Conservation (phyloP, 148 eudicot species). For the Hydrangea macrophylla region DNA sequence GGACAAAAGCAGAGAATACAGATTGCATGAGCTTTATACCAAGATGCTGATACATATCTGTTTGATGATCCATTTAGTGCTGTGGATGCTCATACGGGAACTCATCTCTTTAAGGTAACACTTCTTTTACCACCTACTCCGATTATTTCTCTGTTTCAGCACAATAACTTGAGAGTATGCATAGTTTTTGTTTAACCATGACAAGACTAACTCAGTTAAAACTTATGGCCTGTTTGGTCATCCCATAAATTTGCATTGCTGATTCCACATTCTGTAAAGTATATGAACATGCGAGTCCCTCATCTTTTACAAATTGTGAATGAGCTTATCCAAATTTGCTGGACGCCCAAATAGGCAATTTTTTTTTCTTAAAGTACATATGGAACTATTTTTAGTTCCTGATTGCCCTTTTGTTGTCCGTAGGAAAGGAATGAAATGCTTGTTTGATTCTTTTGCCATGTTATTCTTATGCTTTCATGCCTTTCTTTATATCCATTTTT, state of each 20-base stretch:
- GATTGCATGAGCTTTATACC: constrained; percentile 48
- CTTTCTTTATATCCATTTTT: background rate
- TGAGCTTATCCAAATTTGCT: too few relatives aligned
- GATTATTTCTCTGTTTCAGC: background rate
- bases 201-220: too few relatives aligned
- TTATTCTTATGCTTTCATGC: background rate
- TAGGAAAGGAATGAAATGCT: too few relatives aligned
- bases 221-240: too few relatives aligned
- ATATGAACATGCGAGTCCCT: too few relatives aligned
- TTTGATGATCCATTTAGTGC: constrained; percentile 59
- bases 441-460: constrained; percentile 7
- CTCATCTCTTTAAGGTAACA: constrained; percentile 42
- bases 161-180: too few relatives aligned
- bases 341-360: too few relatives aligned
- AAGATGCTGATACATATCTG: constrained; percentile 44
- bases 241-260: too few relatives aligned
- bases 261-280: too few relatives aligned
- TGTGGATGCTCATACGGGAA: constrained; percentile 53
- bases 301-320: too few relatives aligned
- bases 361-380: too few relatives aligned
- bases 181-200: too few relatives aligned
- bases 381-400: background rate
- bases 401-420: background rate
- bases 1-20: constrained; percentile 55
- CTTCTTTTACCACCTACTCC: background rate